Evolutionary conservation across 306 rosid species (phyloP).

Genomic region (Prunus armeniaca): DNA sequence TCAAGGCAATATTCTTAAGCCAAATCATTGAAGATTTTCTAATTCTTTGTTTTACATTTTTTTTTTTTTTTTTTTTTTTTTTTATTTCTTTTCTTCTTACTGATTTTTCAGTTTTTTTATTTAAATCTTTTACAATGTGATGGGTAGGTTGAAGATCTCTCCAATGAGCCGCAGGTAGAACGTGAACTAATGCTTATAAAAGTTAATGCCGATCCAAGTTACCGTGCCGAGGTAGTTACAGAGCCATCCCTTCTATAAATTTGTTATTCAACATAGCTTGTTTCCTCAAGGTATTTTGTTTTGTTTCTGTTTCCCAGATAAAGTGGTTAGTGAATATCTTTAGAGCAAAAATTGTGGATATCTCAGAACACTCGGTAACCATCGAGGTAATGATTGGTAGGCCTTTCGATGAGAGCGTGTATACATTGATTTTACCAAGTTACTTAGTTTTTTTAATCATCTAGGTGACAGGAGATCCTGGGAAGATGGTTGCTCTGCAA

Average conservation of each 20-base stretch:
- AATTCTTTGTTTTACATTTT: neutral
- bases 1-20: constrained; percentile 35
- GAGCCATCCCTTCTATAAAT: neutral
- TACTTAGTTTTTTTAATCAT: constrained; percentile 12
- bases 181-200: constrained; percentile 79
- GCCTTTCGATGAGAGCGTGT: neutral
- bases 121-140: neutral
- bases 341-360: constrained; percentile 75
- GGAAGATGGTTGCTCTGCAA: constrained; percentile 75
- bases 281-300: constrained; percentile 5
- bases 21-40: neutral
- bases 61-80: neutral
- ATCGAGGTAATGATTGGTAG: constrained; percentile 51
- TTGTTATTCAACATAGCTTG: neutral
- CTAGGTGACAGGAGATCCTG: constrained; percentile 89
- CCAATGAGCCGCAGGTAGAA: constrained; percentile 71
- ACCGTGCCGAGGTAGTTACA: constrained; percentile 57
- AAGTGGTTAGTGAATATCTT: constrained; percentile 76
- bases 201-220: constrained; percentile 45
- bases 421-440: neutral
- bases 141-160: constrained; percentile 70
- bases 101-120: neutral
- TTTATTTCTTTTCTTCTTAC: neutral
- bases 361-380: constrained; percentile 63
- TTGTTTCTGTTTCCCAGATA: constrained; percentile 42